Percentiles rank a stretch among this genome's conserved stretches.
Evolutionary conservation across 1,284 basidiomycete genomes (phyloP).

Genomic region (Heterobasidion irregulare): DNA sequence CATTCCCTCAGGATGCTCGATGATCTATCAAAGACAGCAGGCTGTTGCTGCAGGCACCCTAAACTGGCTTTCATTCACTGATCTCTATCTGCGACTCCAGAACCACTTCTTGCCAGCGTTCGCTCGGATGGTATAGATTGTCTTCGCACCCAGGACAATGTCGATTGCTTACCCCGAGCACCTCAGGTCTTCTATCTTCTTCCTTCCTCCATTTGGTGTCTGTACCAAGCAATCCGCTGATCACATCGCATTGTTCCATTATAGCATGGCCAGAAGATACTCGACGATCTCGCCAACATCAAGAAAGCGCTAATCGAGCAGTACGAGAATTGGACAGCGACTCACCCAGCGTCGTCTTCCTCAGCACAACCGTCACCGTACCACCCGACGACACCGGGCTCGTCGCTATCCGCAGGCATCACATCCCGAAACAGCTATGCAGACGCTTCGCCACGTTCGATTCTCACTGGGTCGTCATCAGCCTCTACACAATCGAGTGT

Average conservation of each 20-base stretch:
- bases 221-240: neutral
- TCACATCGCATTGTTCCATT: neutral
- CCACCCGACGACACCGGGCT: neutral
- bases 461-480: constrained; percentile 2
- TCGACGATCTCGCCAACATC: constrained; percentile 28
- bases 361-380: constrained; percentile 1
- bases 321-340: constrained; percentile 24
- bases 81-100: neutral
- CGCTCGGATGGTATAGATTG: neutral
- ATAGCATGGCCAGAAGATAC: constrained; percentile 65
- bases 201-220: neutral
- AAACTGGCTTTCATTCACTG: neutral
- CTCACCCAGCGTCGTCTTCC: constrained; percentile 6
- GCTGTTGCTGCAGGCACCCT: neutral
- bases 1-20: too few relatives aligned
- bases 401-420: neutral
- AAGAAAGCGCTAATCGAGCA: constrained; percentile 27
- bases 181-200: neutral
- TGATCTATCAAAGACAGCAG: neutral
- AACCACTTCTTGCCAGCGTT: neutral
- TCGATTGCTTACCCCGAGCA: neutral
- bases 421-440: neutral
- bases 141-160: neutral
- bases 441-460: neutral
- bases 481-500: constrained; percentile 14